phyloP scores from a whole-genome alignment of 495 filamentous ascomycete genomes.

The Neurospora sp. region DNA sequence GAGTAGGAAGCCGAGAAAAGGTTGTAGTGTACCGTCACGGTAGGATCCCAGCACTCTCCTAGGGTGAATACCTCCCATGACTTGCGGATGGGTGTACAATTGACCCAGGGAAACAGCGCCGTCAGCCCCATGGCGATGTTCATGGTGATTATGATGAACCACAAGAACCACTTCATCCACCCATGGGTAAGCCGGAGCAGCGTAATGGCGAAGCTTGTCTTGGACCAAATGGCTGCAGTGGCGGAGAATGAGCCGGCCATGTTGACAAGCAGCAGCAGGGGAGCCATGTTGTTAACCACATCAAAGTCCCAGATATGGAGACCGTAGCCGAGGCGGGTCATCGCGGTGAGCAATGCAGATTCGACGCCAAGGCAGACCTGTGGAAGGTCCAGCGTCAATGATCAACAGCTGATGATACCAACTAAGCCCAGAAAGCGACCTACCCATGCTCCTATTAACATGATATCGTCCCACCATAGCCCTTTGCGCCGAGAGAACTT shows the following conservation, averaged over 20 bases:
- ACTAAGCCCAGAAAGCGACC: neutral
- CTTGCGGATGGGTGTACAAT: constrained; percentile 26
- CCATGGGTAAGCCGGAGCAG: constrained; percentile 17
- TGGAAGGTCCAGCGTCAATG: neutral
- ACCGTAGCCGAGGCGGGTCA: constrained; percentile 23
- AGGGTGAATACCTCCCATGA: constrained; percentile 17
- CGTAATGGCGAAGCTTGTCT: constrained; percentile 27
- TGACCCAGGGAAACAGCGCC: constrained; percentile 29
- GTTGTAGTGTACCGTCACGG: constrained; percentile 10
- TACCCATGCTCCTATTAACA: constrained; percentile 27
- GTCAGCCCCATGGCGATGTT: constrained; percentile 29
- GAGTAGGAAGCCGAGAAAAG: constrained; percentile 19
- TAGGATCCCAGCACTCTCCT: constrained; percentile 25
- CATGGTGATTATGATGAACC: constrained; percentile 22
- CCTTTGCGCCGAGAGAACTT: constrained; percentile 11
- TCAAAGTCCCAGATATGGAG: constrained; percentile 13
- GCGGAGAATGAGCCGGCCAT: constrained; percentile 14
- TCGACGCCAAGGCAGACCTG: constrained; percentile 6
- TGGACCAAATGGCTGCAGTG: constrained; percentile 17
- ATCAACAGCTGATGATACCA: neutral
- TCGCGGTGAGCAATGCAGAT: constrained; percentile 7
- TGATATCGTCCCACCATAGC: constrained; percentile 25
- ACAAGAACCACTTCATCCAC: constrained; percentile 13
- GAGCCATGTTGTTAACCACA: neutral
- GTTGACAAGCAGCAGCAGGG: constrained; percentile 9